Evolutionary conservation across 768 basidiomycete genomes (phyloP).

Genomic region (Serendipita indica): DNA sequence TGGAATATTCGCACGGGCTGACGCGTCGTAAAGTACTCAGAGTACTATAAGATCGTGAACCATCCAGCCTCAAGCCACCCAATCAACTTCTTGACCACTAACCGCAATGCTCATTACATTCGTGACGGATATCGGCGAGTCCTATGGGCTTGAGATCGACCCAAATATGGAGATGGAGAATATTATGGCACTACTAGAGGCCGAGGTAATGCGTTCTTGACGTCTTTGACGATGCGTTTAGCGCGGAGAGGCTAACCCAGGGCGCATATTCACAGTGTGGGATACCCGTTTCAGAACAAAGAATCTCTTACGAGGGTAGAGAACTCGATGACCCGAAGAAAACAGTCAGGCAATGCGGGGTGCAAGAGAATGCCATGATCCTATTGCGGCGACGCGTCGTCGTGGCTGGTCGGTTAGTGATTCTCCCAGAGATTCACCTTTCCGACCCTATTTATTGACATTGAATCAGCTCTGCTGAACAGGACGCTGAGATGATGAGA

Average conservation of each 20-base stretch:
- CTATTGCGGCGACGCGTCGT: conserved; percentile 47
- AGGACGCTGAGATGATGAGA: conserved; percentile 83
- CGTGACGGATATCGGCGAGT: conserved; percentile 24
- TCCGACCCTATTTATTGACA: not conserved
- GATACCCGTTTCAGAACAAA: conserved; percentile 57
- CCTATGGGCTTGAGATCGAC: conserved; percentile 59
- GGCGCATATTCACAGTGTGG: conserved; percentile 40
- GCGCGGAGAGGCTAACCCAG: too few species aligned
- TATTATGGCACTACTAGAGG: conserved; percentile 86
- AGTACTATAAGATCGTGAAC: not conserved
- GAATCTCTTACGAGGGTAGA: conserved; percentile 48
- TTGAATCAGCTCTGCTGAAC: conserved; percentile 41
- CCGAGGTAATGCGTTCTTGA: conserved; percentile 50
- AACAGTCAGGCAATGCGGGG: conserved; percentile 52
- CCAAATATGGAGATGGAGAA: conserved; percentile 83
- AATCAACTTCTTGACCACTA: not conserved
- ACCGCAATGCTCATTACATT: conserved; percentile 25
- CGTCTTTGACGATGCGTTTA: not conserved
- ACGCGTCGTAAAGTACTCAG: not conserved
- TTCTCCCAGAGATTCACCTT: not conserved
- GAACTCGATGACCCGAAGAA: conserved; percentile 52
- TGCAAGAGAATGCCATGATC: conserved; percentile 50
- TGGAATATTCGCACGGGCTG: conserved; percentile 7
- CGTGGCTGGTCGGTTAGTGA: conserved; percentile 29
- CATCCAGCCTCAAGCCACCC: not conserved